Percentiles rank a stretch among this genome's conserved stretches.
phyloP scores from a whole-genome alignment of 2,329 filamentous ascomycete species.

The Escovopsis weberi region DNA sequence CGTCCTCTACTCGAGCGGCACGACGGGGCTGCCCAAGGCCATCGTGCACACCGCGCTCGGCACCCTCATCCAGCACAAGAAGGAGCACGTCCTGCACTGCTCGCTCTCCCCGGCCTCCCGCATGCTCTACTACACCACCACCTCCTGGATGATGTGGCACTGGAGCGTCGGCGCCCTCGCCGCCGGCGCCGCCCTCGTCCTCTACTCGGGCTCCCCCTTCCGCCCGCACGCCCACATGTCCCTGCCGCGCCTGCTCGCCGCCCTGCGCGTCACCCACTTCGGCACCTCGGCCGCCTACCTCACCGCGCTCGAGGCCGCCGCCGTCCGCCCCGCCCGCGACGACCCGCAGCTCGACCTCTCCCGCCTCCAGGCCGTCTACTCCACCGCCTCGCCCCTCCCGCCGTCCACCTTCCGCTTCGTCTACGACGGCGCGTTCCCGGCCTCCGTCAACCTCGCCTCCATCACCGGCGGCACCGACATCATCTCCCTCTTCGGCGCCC shows the following conservation, averaged over 20 bases:
- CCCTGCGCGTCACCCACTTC: constrained; percentile 77
- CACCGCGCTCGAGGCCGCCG: constrained; percentile 72
- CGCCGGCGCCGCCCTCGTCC: constrained; percentile 64
- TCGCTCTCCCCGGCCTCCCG: constrained; percentile 59
- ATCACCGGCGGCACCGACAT: constrained; percentile 97
- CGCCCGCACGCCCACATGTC: constrained; percentile 63
- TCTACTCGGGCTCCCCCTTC: constrained; percentile 92
- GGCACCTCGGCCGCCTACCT: constrained; percentile 92
- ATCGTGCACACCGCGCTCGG: constrained; percentile 88
- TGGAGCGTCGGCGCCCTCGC: constrained; percentile 84
- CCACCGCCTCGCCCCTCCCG: constrained; percentile 80
- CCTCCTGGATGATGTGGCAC: constrained; percentile 99
- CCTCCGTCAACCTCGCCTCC: constrained; percentile 69
- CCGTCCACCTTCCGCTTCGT: constrained; percentile 88
- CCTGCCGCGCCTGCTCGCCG: constrained; percentile 68
- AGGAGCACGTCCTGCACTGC: constrained; percentile 81
- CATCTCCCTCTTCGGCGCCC: constrained; percentile 82
- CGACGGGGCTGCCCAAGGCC: constrained; percentile 75
- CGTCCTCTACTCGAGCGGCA: constrained; percentile 86
- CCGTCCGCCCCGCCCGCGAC: constrained; percentile 32
- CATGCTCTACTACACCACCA: constrained; percentile 88
- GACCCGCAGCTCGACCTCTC: constrained; percentile 35
- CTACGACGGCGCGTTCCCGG: constrained; percentile 61
- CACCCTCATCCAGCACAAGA: constrained; percentile 91
- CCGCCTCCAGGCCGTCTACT: constrained; percentile 73